Conservation (phyloP, 805 yeast genomes). For the Barnettozyma pratensis region DNA sequence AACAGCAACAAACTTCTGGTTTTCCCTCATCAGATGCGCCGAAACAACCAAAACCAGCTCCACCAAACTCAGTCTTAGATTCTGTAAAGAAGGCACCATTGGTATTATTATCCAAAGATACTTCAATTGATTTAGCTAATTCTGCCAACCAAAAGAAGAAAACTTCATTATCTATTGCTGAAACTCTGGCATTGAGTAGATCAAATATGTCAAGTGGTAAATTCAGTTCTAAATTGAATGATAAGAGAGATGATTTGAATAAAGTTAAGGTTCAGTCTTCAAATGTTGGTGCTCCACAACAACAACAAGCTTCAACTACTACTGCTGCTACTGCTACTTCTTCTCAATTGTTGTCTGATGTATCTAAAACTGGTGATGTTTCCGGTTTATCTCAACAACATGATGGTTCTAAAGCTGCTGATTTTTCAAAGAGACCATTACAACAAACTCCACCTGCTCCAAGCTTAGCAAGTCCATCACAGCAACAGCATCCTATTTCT, state of each 20-base stretch:
- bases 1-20: neutral
- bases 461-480: neutral
- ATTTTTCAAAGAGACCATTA: neutral
- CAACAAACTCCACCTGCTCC: neutral
- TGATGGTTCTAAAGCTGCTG: neutral
- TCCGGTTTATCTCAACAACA: neutral
- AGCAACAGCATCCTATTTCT: neutral
- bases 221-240: constrained; percentile 23
- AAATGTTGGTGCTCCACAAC: no score
- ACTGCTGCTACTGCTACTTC: no score
- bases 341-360: no score
- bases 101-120: constrained; percentile 22
- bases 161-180: constrained; percentile 47
- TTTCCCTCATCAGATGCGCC: neutral
- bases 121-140: constrained; percentile 23
- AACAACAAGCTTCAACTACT: no score
- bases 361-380: neutral
- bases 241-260: constrained; percentile 2
- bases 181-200: constrained; percentile 51
- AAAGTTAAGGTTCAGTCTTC: neutral
- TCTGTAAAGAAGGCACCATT: constrained; percentile 19
- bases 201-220: constrained; percentile 36
- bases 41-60: constrained; percentile 20
- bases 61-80: constrained; percentile 18
- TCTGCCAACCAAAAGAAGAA: constrained; percentile 22